Conservation (phyloP, 1,284 basidiomycete genomes). For the Puccinia novopanici region DNA sequence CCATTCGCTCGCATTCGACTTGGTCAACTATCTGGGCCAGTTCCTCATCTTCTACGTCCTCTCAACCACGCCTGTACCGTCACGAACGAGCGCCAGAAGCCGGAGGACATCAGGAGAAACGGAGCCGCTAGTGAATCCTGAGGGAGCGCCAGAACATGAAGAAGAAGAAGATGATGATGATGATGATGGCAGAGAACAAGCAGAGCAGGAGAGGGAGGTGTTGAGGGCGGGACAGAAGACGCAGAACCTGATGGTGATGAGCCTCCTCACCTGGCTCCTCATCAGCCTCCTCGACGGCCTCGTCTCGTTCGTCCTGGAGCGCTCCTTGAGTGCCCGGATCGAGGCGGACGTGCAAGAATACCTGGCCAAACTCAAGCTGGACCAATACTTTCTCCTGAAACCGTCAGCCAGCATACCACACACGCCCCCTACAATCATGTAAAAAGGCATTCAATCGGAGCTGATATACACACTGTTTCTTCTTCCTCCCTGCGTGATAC, state of each 20-base stretch:
- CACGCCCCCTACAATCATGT: too few species aligned
- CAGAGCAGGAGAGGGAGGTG: too few species aligned
- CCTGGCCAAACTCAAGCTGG: neutral
- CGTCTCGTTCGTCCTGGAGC: neutral
- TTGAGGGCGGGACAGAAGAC: neutral
- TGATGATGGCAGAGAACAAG: neutral
- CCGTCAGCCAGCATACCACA: neutral
- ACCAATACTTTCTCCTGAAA: constrained; percentile 5
- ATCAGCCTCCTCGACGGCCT: constrained; percentile 3
- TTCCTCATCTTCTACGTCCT: neutral
- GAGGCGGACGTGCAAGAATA: neutral
- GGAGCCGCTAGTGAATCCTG: neutral
- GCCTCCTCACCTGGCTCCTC: neutral
- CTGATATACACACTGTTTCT: too few species aligned
- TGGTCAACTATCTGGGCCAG: constrained; percentile 22
- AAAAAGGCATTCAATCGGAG: neutral
- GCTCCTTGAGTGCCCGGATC: neutral
- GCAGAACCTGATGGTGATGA: neutral
- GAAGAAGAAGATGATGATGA: too few species aligned
- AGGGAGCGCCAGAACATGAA: neutral
- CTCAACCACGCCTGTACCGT: neutral
- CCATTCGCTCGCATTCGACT: neutral
- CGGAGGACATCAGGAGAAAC: neutral
- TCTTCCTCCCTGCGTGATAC: neutral
- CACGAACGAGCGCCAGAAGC: neutral